Evolutionary conservation across 805 yeast genomes (phyloP), one percentile per base, ranked within the genome.

Genomic region (Candida anglica): DNA sequence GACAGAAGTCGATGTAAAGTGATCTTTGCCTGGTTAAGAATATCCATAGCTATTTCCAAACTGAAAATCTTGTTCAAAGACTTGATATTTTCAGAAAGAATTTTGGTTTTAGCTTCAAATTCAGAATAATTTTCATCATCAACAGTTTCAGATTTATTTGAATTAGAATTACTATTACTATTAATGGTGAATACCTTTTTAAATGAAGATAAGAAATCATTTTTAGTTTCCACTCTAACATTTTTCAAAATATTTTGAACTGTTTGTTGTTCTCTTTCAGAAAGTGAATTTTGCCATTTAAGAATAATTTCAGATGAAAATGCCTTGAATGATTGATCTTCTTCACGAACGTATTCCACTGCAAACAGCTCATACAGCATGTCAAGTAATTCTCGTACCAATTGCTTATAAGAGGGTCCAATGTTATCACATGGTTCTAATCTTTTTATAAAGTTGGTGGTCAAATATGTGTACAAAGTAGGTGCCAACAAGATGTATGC

Each of bases 71-170:
- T 71, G 47, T 82, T 84, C 47, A 93, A 75, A 13, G 84, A 80
- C 43, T 79, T 81, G 40, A 93, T 71, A 42, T 86, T 86, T 24
- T 77, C 80, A 18, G 79, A 77, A 48, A 91, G 68, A 19, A 89
- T 78, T 41, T 85, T 86, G 18, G 88, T 73, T 44, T 81, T 80
- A 1, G 94, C 95, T 32, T 87, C 89, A 41, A 86, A 69, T 45
- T 83, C 88, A 2, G 83, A 75, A 27, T 73, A 60, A 17, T 71
- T 66, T 39, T 68, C 63, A 8, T 52, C 34, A 11, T 47, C 53
- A 15, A 38, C 38, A 11, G 43, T 42, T 9, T 46, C 50, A 10
- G 28, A 42, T 3, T 32, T 39, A 16, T 18, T 40, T 5, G 32
- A 37, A 41, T 38, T 53, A 50, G 33, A 46, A 39, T 34, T 11